Base-by-base conservation (phyloP, 805 yeast species). In the Ogataea haglerorum region DNA sequence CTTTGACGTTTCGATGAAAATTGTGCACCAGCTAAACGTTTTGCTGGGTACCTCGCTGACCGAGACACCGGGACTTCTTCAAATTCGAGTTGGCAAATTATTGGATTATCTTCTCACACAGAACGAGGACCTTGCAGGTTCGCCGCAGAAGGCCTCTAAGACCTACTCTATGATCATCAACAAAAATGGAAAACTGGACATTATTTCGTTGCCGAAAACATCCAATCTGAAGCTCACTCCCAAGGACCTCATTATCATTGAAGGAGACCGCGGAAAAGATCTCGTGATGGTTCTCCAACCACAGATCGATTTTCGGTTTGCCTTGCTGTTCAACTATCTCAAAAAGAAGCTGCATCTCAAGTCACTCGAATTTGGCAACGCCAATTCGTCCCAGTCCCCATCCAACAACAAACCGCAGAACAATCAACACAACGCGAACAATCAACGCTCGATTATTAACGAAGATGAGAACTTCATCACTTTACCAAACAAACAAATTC, bases 221-320 rank as follows among this genome's bases (percentile, higher is more conserved):
- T 75, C 88, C 10, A 83, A 82, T 52, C 65, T 85, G 36, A 62
- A 63, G 36, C 65, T 85, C 45, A 72, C 69, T 46, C 69, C 75
- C 32, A 70, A 76, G 41, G 93, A 85, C 60, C 69, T 85, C 54
- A 85, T 84, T 8, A 78, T 85, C 14, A 82, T 83, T 42, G 93
- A 85, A 63, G 95, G 93, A 40, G 95, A 85, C 58, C 69, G 93
- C 46, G 95, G 95, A 21, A 82, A 82, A 53, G 95, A 85, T 60
- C 61, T 85, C 47, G 91, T 81, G 8, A 75, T 80, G 75, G 78
- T 85, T 31, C 64, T 84, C 21, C 84, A 82, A 46, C 87, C 91
- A 0, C 60, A 70, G 30, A 72, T 84, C 22, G 73, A 71, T 31
- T 68, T 82, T 41, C 76, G 81, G 44, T 67, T 80, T 58, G 91